Evolutionary conservation across 202 grass and related monocot genomes (phyloP).

Genomic region (Cymbopogon flexuosus): DNA sequence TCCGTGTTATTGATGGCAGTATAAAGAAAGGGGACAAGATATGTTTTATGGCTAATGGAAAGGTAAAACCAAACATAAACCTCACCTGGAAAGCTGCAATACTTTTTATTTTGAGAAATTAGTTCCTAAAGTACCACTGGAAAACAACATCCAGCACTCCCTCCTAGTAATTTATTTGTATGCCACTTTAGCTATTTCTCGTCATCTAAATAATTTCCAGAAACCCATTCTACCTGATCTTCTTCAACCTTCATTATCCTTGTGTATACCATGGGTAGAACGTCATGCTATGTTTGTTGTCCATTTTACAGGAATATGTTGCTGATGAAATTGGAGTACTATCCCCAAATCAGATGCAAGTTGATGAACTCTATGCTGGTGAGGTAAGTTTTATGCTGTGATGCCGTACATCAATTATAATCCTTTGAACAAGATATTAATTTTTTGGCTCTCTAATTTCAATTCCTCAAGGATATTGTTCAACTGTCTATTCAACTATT

Average conservation of each 20-base stretch:
- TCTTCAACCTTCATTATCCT: constrained; percentile 9
- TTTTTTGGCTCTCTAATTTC: constrained; percentile 2
- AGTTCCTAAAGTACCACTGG: constrained; percentile 9
- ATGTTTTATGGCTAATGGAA: constrained; percentile 86
- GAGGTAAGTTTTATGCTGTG: constrained; percentile 64
- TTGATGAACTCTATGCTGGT: constrained; percentile 68
- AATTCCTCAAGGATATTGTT: not conserved
- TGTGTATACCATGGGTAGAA: constrained; percentile 11
- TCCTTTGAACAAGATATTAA: not conserved
- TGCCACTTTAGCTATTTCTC: constrained; percentile 24
- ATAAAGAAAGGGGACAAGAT: constrained; percentile 93
- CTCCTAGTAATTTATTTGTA: constrained; percentile 1
- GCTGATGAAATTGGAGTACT: constrained; percentile 94
- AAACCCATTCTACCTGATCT: not conserved
- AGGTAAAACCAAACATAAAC: constrained; percentile 47
- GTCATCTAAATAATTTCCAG: not conserved
- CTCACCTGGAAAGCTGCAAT: not conserved
- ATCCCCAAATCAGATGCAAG: constrained; percentile 92
- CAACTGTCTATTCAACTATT: not conserved
- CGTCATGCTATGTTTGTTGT: constrained; percentile 40
- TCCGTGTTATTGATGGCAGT: constrained; percentile 77
- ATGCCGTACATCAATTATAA: constrained; percentile 6
- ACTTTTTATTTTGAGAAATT: not conserved
- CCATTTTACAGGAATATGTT: constrained; percentile 68
- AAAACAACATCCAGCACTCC: constrained; percentile 3